Conservation (phyloP, 2,329 filamentous ascomycete species). For the Hymenoscyphus infarciens region DNA sequence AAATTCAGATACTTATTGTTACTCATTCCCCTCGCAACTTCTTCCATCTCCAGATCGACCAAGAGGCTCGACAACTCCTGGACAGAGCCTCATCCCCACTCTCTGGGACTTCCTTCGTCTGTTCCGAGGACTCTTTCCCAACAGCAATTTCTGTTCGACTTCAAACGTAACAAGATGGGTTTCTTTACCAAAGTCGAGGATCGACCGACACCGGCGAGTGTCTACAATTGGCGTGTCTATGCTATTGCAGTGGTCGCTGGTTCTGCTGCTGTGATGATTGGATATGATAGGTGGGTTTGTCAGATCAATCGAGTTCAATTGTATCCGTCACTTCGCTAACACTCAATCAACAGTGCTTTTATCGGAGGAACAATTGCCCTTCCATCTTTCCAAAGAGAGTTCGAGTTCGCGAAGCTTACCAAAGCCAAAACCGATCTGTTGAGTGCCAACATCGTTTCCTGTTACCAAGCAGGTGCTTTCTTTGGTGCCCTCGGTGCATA, state of each 20-base stretch:
- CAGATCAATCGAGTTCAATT: not conserved
- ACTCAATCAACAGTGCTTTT: constrained; percentile 60
- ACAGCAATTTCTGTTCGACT: not conserved
- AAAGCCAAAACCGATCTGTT: constrained; percentile 51
- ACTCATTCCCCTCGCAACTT: not conserved
- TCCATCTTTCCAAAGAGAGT: constrained; percentile 66
- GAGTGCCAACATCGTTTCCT: constrained; percentile 73
- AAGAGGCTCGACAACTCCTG: not conserved
- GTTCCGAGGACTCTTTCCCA: too few relatives aligned
- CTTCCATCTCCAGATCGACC: constrained; percentile 4
- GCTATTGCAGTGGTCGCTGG: constrained; percentile 51
- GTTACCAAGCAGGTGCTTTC: constrained; percentile 81
- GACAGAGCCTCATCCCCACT: not conserved
- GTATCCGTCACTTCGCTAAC: constrained; percentile 2
- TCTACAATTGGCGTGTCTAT: constrained; percentile 61
- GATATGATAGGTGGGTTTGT: constrained; percentile 37
- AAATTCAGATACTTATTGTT: constrained; percentile 5
- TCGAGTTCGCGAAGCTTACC: constrained; percentile 53
- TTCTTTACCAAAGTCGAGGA: constrained; percentile 53
- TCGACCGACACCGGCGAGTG: constrained; percentile 52
- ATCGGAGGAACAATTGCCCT: constrained; percentile 74
- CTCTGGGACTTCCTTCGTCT: not conserved
- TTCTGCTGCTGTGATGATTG: constrained; percentile 55
- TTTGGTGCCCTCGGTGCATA: constrained; percentile 74
- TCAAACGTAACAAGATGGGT: constrained; percentile 29